phyloP scores from a whole-genome alignment of 306 rosid genomes.

The Lagenaria siceraria region DNA sequence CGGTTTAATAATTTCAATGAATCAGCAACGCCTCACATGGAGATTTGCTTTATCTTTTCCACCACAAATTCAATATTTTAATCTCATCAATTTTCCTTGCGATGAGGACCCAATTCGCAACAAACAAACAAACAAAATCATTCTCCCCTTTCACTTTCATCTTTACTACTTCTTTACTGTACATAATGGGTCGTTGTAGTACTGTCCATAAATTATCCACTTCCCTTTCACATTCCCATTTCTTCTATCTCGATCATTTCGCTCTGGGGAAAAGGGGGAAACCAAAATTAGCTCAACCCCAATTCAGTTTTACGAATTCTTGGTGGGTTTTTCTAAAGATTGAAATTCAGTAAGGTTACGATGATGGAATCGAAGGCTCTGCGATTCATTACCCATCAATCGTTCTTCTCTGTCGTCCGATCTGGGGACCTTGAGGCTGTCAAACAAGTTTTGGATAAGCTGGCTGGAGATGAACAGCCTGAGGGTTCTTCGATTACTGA shows the following conservation, averaged over 20 bases:
- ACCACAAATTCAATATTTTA: background rate
- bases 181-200: slow-evolving; percentile 1
- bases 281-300: background rate
- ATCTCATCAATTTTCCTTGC: background rate
- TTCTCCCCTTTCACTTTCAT: background rate
- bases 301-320: background rate
- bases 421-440: slow-evolving; percentile 63
- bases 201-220: background rate
- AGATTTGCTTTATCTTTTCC: background rate
- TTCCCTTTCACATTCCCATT: background rate
- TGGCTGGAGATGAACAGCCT: slow-evolving; percentile 32
- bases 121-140: background rate
- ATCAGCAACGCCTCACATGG: background rate
- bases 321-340: background rate
- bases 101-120: background rate
- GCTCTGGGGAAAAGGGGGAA: no score
- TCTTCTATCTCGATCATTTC: background rate
- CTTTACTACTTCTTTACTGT: background rate
- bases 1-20: background rate
- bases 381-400: slow-evolving; percentile 59
- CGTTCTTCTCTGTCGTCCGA: slow-evolving; percentile 61
- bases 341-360: background rate
- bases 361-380: slow-evolving; percentile 59
- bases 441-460: slow-evolving; percentile 30
- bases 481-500: slow-evolving; percentile 37